Evolutionary conservation across 768 basidiomycete species (phyloP), one percentile per base, ranked within the genome.

Genomic region (Rubroboletus satanas): DNA sequence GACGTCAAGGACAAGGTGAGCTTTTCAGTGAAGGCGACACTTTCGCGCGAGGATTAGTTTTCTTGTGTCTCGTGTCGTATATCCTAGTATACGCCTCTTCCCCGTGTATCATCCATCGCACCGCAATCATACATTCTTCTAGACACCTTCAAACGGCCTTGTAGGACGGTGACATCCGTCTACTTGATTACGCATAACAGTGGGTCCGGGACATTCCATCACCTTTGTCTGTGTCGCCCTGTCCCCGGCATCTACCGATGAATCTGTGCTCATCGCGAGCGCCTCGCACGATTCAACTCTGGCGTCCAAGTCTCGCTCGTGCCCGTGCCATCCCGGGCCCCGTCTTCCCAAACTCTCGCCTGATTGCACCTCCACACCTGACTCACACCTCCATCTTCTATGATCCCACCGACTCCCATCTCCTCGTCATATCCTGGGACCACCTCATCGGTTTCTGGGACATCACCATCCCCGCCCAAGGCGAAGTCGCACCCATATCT

Each of bases 1-100:
- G 96, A 96, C 74, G 92, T 93, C 69, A 96, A 95, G 81, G 83
- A 74, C 55, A 89, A 96, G 64, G 93, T 95, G 66, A 71, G 93
- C 81, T 7, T 29, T 11, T 12, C n/a, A 3, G 10, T 6, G 3
- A 12, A 4, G 11, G 7, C 10, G 31, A 31, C 31, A 31, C 31
- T 31, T 31, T 10, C 31, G 31, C 31, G 5, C 31, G 10, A 31
- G 10, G 31, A 31, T 31, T n/a, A n/a, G n/a, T n/a, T 31, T 31
- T 10, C 31, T 8, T 31, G 10, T 2, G 31, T 33, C 14, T 35
- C 3, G 14, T 35, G 2, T 35, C 14, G 15, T 35, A 15, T n/a
- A 9, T 41, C 32, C 29, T n/a, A n/a, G n/a, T n/a, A n/a, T n/a
- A n/a, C n/a, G n/a, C n/a, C n/a, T n/a, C n/a, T n/a, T n/a, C n/a